A percentile compares a stretch with the other conserved stretches of the same genome.
Conservation (phyloP, 768 basidiomycete genomes). For the Termitomyces sp. region DNA sequence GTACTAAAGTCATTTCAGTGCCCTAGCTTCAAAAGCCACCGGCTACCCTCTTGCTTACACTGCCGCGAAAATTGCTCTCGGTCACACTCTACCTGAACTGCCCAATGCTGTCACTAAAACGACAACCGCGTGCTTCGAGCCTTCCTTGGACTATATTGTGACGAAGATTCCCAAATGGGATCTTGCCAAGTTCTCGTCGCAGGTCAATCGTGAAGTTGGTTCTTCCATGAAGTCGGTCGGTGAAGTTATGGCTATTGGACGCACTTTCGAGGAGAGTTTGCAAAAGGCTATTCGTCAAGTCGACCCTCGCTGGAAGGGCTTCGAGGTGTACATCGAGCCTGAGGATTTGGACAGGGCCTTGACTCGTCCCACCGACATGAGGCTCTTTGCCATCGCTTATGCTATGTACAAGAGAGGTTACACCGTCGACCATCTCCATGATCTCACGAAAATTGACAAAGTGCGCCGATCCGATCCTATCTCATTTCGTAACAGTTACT, state of each 20-base stretch:
- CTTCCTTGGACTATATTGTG: slow-evolving; percentile 97
- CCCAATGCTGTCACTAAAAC: slow-evolving; percentile 99
- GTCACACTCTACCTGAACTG: slow-evolving; percentile 94
- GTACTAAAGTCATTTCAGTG: slow-evolving; percentile 39
- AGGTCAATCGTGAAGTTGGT: slow-evolving; percentile 92
- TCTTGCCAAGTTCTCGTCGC: slow-evolving; percentile 91
- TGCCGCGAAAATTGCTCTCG: slow-evolving; percentile 97
- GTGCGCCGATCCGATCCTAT: slow-evolving; percentile 30
- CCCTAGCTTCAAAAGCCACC: slow-evolving; percentile 97
- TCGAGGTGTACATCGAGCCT: slow-evolving; percentile 89
- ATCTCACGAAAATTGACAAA: slow-evolving; percentile 98
- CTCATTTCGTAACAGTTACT: background rate
- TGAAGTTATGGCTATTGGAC: slow-evolving; percentile 99
- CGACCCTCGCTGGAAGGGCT: slow-evolving; percentile 94
- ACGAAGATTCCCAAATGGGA: slow-evolving; percentile 99
- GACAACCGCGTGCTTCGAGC: slow-evolving; percentile 98
- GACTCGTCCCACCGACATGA: slow-evolving; percentile 86
- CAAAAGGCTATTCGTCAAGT: slow-evolving; percentile 99
- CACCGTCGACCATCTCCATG: slow-evolving; percentile 84
- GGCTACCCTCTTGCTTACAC: slow-evolving; percentile 99
- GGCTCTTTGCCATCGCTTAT: slow-evolving; percentile 95
- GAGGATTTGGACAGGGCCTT: slow-evolving; percentile 83
- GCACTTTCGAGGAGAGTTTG: slow-evolving; percentile 97
- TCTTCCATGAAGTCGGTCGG: slow-evolving; percentile 99
- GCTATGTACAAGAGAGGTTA: slow-evolving; percentile 95